Evolutionary conservation across 169 alveolate species (phyloP).

Genomic region (Eimeria falciformis): DNA sequence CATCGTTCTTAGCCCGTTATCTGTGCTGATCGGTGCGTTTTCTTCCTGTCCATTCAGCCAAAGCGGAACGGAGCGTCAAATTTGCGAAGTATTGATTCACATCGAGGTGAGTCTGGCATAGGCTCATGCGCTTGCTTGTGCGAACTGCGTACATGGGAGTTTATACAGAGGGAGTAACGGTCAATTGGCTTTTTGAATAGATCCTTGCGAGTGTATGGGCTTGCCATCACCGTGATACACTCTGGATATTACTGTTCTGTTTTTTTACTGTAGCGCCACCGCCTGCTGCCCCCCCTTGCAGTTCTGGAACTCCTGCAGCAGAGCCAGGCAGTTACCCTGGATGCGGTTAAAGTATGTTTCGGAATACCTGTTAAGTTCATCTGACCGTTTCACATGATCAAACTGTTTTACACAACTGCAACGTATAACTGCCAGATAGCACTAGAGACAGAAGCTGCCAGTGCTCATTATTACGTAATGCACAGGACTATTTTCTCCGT

Average conservation of each 20-base stretch:
- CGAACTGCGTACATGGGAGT: too few relatives aligned
- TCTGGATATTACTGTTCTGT: not conserved
- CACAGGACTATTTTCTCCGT: conserved; percentile 64
- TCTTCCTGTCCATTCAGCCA: conserved; percentile 50
- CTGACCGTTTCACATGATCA: too few relatives aligned
- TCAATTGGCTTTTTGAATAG: too few relatives aligned
- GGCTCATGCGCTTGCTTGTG: not conserved
- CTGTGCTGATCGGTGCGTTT: not conserved
- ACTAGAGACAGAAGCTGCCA: not conserved
- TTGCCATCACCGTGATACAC: too few relatives aligned
- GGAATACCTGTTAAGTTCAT: too few relatives aligned
- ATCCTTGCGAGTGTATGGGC: too few relatives aligned
- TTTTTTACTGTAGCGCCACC: conserved; percentile 59
- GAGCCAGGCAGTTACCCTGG: conserved; percentile 72
- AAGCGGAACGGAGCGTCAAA: conserved; percentile 67
- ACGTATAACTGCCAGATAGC: too few relatives aligned
- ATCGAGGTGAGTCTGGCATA: conserved; percentile 60
- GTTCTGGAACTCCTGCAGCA: conserved; percentile 75
- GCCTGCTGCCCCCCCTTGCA: conserved; percentile 77
- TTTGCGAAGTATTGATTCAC: conserved; percentile 63
- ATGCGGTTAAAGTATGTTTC: conserved; percentile 75
- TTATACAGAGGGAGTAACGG: too few relatives aligned
- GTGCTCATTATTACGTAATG: not conserved
- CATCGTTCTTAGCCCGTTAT: too few relatives aligned
- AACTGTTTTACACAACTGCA: too few relatives aligned